Base-by-base conservation (phyloP, 768 basidiomycete species). In the Gloeophyllum trabeum region DNA sequence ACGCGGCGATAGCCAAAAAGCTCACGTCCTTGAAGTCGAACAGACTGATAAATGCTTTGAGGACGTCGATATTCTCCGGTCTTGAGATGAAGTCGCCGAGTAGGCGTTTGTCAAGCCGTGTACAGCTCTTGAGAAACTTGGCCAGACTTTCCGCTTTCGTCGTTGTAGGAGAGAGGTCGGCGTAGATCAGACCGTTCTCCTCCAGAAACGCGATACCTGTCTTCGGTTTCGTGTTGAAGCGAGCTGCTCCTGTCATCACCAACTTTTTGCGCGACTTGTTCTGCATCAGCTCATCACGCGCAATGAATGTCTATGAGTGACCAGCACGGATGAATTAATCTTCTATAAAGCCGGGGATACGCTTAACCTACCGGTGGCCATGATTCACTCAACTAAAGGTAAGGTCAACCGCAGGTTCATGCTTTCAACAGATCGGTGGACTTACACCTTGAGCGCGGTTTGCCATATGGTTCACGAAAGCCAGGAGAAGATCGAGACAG, bases 211-310 rank as follows among this genome's bases (percentile, higher is more conserved):
- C 73, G 21, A 98, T 61, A 0, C 92, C 96, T 25, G 72, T 67
- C 61, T 94, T 98, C 1, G 96, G 93, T 61, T 97, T 97, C 12
- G 73, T 61, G 54, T 99, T 99, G 66, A 98, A 99, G 26, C 80
- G 77, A 1, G 78, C 63, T 4, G 89, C 87, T 3, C 90, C 94
- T 0, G 81, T 71, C 39, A 93, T 63, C 23, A 96, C 78, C 4
- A 92, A 65, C 41, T 86, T 82, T 61, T 99, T 99, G 54, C 77
- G 77, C 0, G 86, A 82, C 58, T 99, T 94, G 26, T 64, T 71
- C 47, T 71, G 68, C 41, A 75, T 69, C 26, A 86, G 70, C 16
- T 69, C 67, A 13, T 79, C 74, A 0, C 79, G 66, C 2, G 69
- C 54, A 7, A 73, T 70, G 46, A 71, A 78, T 14, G 65, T 58